phyloP scores from a whole-genome alignment of 192 early-diverging fungal species.

The Entomortierella parvispora region DNA sequence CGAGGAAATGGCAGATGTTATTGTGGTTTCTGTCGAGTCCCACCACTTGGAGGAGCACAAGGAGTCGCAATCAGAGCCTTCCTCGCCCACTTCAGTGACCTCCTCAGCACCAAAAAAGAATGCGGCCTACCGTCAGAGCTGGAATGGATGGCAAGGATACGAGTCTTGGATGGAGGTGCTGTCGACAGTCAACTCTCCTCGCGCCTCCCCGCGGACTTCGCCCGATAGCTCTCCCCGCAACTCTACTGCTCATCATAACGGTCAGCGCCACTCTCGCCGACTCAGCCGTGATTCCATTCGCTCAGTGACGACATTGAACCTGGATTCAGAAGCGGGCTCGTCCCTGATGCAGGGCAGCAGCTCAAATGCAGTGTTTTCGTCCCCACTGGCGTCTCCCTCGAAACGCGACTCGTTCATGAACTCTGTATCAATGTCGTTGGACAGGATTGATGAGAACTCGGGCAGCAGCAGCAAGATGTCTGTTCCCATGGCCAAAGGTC shows the following conservation, averaged over 20 bases:
- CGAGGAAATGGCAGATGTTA: slow-evolving; percentile 25
- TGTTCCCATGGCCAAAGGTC: slow-evolving; percentile 19
- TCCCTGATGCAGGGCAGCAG: slow-evolving; percentile 17
- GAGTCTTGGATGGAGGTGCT: slow-evolving; percentile 48
- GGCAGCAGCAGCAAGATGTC: background rate
- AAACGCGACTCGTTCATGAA: slow-evolving; percentile 25
- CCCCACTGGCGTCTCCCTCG: slow-evolving; percentile 7
- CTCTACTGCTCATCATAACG: slow-evolving; percentile 21
- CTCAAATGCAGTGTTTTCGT: background rate
- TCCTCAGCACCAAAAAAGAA: slow-evolving; percentile 20
- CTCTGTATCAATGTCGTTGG: background rate
- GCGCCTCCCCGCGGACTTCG: slow-evolving; percentile 27
- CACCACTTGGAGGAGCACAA: slow-evolving; percentile 33
- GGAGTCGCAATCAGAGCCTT: slow-evolving; percentile 16
- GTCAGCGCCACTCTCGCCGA: slow-evolving; percentile 18
- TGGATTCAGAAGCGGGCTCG: slow-evolving; percentile 29
- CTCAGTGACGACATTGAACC: slow-evolving; percentile 28
- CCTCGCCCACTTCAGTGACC: slow-evolving; percentile 21
- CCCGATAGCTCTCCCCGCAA: slow-evolving; percentile 33
- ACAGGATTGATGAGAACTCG: slow-evolving; percentile 8
- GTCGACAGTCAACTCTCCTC: slow-evolving; percentile 36
- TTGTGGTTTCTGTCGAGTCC: slow-evolving; percentile 27
- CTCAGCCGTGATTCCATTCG: slow-evolving; percentile 36
- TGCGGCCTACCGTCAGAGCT: slow-evolving; percentile 25
- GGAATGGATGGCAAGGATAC: slow-evolving; percentile 52